Conservation (phyloP, 2,329 filamentous ascomycete species). For the Stenocarpella maydis region DNA sequence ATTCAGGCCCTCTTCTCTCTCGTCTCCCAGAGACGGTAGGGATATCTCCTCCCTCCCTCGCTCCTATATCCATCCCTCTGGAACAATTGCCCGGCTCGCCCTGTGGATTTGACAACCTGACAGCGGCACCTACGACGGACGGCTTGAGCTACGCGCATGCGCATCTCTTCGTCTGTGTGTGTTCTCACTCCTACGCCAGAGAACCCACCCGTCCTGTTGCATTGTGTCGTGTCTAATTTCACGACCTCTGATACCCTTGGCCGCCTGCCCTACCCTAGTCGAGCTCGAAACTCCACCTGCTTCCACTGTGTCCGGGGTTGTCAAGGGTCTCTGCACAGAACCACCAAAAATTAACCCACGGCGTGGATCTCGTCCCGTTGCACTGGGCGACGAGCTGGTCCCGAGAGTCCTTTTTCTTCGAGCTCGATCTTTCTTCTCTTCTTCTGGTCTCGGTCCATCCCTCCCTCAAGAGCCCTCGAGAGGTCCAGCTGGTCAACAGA, state of each 20-base stretch:
- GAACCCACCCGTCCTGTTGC: slow-evolving; percentile 20
- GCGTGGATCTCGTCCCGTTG: slow-evolving; percentile 35
- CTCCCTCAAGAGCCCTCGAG: slow-evolving; percentile 18
- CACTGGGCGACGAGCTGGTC: slow-evolving; percentile 35
- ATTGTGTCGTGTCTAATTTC: slow-evolving; percentile 23
- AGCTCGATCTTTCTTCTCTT: slow-evolving; percentile 20
- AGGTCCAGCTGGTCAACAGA: slow-evolving; percentile 12
- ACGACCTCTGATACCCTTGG: slow-evolving; percentile 25
- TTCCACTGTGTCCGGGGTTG: slow-evolving; percentile 35
- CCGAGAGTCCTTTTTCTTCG: slow-evolving; percentile 30
- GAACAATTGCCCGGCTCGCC: slow-evolving; percentile 6
- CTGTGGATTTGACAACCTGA: slow-evolving; percentile 30
- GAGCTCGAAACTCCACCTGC: slow-evolving; percentile 29
- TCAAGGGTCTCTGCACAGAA: slow-evolving; percentile 35
- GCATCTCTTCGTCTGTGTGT: slow-evolving; percentile 8
- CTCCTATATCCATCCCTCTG: slow-evolving; percentile 7
- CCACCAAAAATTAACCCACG: slow-evolving; percentile 33
- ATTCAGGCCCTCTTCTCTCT: slow-evolving; percentile 2
- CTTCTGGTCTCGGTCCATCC: not conserved
- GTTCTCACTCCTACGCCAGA: slow-evolving; percentile 13
- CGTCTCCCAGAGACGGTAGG: slow-evolving; percentile 23
- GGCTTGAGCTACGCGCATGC: slow-evolving; percentile 3
- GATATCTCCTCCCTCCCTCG: not conserved
- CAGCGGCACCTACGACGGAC: not conserved
- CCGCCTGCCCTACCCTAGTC: slow-evolving; percentile 30